Percentiles rank a stretch among this genome's conserved stretches.
Conservation (phyloP, 345 rosid genomes). For the Eucalyptus marginata region DNA sequence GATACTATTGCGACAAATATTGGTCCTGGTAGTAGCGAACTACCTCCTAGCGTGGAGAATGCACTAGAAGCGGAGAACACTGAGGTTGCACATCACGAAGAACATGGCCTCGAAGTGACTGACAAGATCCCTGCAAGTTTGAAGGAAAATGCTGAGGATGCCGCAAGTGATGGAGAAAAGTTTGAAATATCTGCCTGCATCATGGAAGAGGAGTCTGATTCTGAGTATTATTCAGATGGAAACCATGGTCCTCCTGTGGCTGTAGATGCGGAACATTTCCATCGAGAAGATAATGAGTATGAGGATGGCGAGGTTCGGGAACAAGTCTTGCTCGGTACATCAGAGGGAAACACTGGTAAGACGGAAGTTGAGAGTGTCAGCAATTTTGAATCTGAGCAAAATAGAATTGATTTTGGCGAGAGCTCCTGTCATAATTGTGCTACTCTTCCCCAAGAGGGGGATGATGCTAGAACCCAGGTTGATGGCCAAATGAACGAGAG, state of each 20-base stretch:
- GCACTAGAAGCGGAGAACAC: slow-evolving; percentile 5
- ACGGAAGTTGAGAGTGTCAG: background rate
- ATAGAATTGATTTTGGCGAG: slow-evolving; percentile 2
- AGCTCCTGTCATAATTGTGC: slow-evolving; percentile 2
- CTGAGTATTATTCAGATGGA: slow-evolving; percentile 41
- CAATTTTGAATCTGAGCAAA: slow-evolving; percentile 9
- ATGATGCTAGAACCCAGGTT: slow-evolving; percentile 4
- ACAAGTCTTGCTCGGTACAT: background rate
- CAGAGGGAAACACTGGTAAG: slow-evolving; percentile 10
- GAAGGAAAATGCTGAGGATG: slow-evolving; percentile 23
- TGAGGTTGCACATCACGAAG: slow-evolving; percentile 1
- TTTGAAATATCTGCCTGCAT: slow-evolving; percentile 33
- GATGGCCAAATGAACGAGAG: slow-evolving; percentile 11
- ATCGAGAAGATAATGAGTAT: slow-evolving; percentile 22
- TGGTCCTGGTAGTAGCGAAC: slow-evolving; percentile 8
- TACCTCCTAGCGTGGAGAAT: background rate
- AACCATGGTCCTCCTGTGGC: slow-evolving; percentile 13
- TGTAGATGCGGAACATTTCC: slow-evolving; percentile 23
- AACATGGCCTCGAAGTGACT: background rate
- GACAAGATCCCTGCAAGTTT: slow-evolving; percentile 7
- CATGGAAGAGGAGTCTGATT: slow-evolving; percentile 21
- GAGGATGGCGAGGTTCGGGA: slow-evolving; percentile 67
- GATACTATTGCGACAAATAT: background rate
- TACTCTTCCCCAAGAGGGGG: slow-evolving; percentile 12
- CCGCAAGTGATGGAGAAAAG: slow-evolving; percentile 45